Base-by-base conservation (phyloP, 192 early-diverging fungal species). In the Anaeromyces robustus region DNA sequence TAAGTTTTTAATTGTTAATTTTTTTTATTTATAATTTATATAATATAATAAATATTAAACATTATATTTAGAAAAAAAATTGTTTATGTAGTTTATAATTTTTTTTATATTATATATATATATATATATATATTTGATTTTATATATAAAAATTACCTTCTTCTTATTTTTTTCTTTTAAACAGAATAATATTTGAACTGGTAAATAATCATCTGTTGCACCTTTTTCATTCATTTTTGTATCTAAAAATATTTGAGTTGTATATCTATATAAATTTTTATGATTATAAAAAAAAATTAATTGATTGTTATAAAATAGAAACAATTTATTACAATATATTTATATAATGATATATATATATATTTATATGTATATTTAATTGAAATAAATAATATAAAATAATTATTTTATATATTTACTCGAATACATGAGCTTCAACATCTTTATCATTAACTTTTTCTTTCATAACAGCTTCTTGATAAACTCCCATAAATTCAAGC, bases 111-210 rank as follows among this genome's bases (percentile, higher is more conserved):
- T 22, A 52, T 52, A 22, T 22, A 52, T 52, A 22, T 52, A 22
- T 22, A 4, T 52, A 22, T 13, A 13, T 52, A 52, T 52, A 18
- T 13, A 2, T 3, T 13, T 22, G 0, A 22, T 52, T 13, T 52
- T 1, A 22, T 22, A 22, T 52, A 22, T 52, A 22, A 26, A 22
- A 7, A n/a, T 68, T 68, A 68, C 52, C 52, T 68, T 91, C 77
- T 91, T 91, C 79, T 86, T 85, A 82, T 92, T 92, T 82, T 92
- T 87, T 83, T 91, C 93, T 82, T 95, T 95, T 29, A 95, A 84
- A 78, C 91, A 91, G 81, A 95, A 95, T 22, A 95, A 41, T 32
- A 94, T 84, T 81, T 95, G 94, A 14, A 92, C 86, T 4, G 94
- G 94, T 0, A 88, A 85, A 77, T 89, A 84, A 28, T 90, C 89